Evolutionary conservation across 768 basidiomycete species (phyloP).

Genomic region (Daedaleopsis nitida): DNA sequence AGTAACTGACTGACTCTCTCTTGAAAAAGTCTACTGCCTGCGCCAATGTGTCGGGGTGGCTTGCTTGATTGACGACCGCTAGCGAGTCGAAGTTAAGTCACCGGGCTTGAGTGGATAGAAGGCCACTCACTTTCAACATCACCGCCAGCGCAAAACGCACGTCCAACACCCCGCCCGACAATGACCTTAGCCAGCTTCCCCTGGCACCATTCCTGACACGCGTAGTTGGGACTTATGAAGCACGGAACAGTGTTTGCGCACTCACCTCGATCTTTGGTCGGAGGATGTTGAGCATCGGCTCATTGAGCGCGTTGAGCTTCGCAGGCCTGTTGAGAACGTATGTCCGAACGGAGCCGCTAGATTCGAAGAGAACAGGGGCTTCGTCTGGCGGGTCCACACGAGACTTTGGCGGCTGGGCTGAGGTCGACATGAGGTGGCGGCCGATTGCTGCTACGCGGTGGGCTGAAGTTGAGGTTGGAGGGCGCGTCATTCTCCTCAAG

Average conservation of each 20-base stretch:
- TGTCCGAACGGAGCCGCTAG: slow-evolving; percentile 59
- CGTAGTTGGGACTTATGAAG: neutral
- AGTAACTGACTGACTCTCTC: slow-evolving; percentile 68
- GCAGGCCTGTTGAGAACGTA: slow-evolving; percentile 79
- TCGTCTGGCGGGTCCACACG: slow-evolving; percentile 20
- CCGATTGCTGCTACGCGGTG: slow-evolving; percentile 28
- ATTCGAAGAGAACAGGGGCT: slow-evolving; percentile 67
- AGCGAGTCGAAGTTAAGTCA: slow-evolving; percentile 6
- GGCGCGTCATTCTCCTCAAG: slow-evolving; percentile 27
- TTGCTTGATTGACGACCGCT: slow-evolving; percentile 62
- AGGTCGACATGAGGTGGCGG: slow-evolving; percentile 28
- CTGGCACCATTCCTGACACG: slow-evolving; percentile 67
- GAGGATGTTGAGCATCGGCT: slow-evolving; percentile 73
- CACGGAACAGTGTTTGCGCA: neutral
- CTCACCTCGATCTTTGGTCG: slow-evolving; percentile 74
- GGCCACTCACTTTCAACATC: slow-evolving; percentile 79
- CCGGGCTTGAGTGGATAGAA: neutral
- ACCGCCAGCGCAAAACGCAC: slow-evolving; percentile 93
- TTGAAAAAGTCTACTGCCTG: slow-evolving; percentile 88
- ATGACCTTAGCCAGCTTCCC: slow-evolving; percentile 74
- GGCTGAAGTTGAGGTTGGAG: slow-evolving; percentile 18
- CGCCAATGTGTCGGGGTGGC: slow-evolving; percentile 50
- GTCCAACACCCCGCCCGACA: slow-evolving; percentile 67
- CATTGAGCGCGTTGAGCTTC: slow-evolving; percentile 83
- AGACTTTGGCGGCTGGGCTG: slow-evolving; percentile 4